phyloP scores from a whole-genome alignment of 306 rosid genomes.

The Astragalus glycyphyllos region DNA sequence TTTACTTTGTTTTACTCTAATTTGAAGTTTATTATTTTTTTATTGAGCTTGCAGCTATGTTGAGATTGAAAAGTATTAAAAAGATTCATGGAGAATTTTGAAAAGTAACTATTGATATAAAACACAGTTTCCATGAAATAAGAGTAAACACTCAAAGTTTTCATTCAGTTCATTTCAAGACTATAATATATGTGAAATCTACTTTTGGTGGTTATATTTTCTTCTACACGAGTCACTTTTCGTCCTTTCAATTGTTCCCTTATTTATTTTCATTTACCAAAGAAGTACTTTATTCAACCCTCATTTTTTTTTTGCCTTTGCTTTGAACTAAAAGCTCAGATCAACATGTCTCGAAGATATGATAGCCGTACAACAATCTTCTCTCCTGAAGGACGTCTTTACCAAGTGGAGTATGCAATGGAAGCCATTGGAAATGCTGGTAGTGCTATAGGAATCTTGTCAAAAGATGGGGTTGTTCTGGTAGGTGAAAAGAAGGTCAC shows the following conservation, averaged over 20 bases:
- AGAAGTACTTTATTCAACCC: slow-evolving; percentile 31
- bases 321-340: slow-evolving; percentile 30
- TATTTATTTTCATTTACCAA: neutral
- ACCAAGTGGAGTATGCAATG: slow-evolving; percentile 67
- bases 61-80: neutral
- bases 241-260: neutral
- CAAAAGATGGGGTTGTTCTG: slow-evolving; percentile 59
- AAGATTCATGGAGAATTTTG: neutral
- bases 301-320: slow-evolving; percentile 13
- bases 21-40: neutral
- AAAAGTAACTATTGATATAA: neutral
- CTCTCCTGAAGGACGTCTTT: slow-evolving; percentile 61
- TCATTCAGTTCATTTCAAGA: slow-evolving; percentile 21
- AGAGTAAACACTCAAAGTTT: slow-evolving; percentile 12
- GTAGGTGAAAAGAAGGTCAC: slow-evolving; percentile 63
- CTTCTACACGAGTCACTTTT: neutral
- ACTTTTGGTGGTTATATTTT: neutral
- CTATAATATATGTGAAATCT: neutral
- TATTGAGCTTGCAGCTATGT: slow-evolving; percentile 24
- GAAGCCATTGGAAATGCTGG: slow-evolving; percentile 66
- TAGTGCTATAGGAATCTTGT: slow-evolving; percentile 59
- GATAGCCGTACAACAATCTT: slow-evolving; percentile 64
- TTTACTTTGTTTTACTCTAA: neutral
- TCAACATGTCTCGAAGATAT: slow-evolving; percentile 60
- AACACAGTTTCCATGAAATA: neutral